phyloP scores from a whole-genome alignment of 768 basidiomycete genomes.

The Calvatia gigantea region DNA sequence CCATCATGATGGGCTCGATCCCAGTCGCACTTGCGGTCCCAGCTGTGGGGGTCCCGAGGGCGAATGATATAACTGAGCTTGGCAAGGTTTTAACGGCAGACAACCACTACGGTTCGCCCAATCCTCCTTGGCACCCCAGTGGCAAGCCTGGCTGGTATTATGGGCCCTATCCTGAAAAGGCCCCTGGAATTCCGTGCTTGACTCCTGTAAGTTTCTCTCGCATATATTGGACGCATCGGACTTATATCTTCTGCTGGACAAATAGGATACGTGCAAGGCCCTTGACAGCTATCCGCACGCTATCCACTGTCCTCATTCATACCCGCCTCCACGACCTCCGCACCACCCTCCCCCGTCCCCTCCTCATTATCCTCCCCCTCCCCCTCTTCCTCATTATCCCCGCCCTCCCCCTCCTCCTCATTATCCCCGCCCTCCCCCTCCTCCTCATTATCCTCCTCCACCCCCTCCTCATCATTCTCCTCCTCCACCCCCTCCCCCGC shows the following conservation, averaged over 20 bases:
- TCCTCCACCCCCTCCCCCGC: too few relatives aligned
- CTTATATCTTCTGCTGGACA: neutral
- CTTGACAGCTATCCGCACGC: conserved; percentile 15
- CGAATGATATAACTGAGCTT: neutral
- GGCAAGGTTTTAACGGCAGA: conserved; percentile 25
- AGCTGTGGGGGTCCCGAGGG: neutral
- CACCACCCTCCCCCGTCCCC: conserved; percentile 24
- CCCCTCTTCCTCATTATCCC: too few relatives aligned
- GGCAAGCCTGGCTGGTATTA: conserved; percentile 42
- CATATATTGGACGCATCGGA: neutral
- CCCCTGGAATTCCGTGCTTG: conserved; percentile 25
- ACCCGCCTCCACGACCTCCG: conserved; percentile 3
- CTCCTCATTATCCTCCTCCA: too few relatives aligned
- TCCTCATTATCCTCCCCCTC: conserved; percentile 41
- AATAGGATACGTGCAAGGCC: conserved; percentile 33
- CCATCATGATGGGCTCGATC: neutral
- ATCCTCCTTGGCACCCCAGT: conserved; percentile 31
- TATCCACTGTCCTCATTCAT: neutral
- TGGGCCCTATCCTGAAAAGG: conserved; percentile 26
- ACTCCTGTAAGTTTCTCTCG: conserved; percentile 24
- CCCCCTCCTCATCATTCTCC: too few relatives aligned
- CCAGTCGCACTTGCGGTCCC: neutral
- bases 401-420: too few relatives aligned
- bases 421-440: too few relatives aligned
- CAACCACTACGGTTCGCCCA: conserved; percentile 36